Conservation (phyloP, 306 rosid genomes). For the Trifolium fragiferum region DNA sequence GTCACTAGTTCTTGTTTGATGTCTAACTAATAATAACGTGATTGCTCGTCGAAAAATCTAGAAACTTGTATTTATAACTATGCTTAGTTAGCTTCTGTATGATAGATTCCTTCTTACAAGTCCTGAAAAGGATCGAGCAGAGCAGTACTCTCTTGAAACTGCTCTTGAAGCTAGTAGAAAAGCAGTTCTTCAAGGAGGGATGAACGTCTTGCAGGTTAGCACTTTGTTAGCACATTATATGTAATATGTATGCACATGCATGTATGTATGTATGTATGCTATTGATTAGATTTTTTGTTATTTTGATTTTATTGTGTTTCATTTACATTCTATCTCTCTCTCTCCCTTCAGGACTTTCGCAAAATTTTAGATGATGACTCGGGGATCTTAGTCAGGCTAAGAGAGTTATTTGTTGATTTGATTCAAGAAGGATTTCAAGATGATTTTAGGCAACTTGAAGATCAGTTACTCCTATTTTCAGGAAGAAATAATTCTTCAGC, state of each 20-base stretch:
- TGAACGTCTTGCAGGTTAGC: conserved; percentile 73
- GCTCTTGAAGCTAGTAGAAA: conserved; percentile 77
- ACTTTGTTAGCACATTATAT: conserved; percentile 37
- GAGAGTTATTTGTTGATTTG: conserved; percentile 69
- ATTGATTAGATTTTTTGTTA: conserved; percentile 12
- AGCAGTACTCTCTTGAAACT: conserved; percentile 65
- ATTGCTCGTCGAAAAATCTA: conserved; percentile 21
- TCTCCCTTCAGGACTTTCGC: conserved; percentile 72
- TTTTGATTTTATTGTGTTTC: conserved; percentile 33
- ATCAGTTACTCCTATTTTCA: conserved; percentile 65
- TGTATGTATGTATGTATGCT: conserved; percentile 30
- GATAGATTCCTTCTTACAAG: conserved; percentile 76
- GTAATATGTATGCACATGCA: conserved; percentile 22
- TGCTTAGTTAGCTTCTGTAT: conserved; percentile 42
- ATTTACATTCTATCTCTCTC: conserved; percentile 34
- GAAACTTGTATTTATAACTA: conserved; percentile 13
- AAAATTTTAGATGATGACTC: conserved; percentile 71
- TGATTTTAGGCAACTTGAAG: conserved; percentile 77
- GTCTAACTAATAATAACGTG: conserved; percentile 15
- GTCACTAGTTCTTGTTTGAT: conserved; percentile 19
- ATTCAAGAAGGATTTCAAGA: conserved; percentile 96
- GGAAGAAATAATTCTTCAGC: conserved; percentile 65
- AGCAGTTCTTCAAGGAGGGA: conserved; percentile 82
- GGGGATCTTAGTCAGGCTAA: conserved; percentile 63
- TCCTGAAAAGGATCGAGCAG: conserved; percentile 64